phyloP scores from a whole-genome alignment of 176 grass and related monocot genomes.

The Neostapfia colusana region DNA sequence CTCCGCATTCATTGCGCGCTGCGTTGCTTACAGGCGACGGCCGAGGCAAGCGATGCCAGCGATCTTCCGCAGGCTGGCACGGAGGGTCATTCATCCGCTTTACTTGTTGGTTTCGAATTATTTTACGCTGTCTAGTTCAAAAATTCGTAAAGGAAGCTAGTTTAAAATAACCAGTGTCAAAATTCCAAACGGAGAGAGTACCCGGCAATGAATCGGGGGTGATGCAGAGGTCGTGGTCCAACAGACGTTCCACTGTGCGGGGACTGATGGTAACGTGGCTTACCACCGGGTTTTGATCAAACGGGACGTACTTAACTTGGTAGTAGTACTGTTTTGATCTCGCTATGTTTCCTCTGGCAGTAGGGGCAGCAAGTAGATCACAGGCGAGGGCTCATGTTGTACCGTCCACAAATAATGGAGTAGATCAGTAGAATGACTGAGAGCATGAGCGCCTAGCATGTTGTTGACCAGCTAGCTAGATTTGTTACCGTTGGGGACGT shows the following conservation, averaged over 20 bases:
- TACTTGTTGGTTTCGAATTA: too few relatives aligned
- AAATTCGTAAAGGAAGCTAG: too few relatives aligned
- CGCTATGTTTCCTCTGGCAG: not conserved
- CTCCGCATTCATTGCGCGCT: not conserved
- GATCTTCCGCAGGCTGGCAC: too few relatives aligned
- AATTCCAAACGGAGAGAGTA: too few relatives aligned
- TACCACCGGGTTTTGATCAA: not conserved
- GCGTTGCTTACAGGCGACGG: not conserved
- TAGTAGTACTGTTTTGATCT: not conserved
- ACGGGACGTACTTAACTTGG: not conserved
- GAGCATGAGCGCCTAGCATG: not conserved
- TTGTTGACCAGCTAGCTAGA: not conserved
- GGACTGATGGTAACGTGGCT: not conserved
- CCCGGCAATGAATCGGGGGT: not conserved
- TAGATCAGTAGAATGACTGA: too few relatives aligned
- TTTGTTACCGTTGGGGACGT: too few relatives aligned
- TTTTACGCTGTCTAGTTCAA: too few relatives aligned
- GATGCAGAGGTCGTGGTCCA: not conserved
- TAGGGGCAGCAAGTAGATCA: not conserved
- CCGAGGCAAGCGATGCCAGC: too few relatives aligned
- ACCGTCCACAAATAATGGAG: not conserved
- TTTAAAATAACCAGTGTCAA: too few relatives aligned
- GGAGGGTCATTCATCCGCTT: not conserved
- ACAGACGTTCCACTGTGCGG: not conserved
- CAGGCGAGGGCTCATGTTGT: too few relatives aligned